phyloP scores from a whole-genome alignment of 148 eudicot genomes.

The Talinum fruticosum region DNA sequence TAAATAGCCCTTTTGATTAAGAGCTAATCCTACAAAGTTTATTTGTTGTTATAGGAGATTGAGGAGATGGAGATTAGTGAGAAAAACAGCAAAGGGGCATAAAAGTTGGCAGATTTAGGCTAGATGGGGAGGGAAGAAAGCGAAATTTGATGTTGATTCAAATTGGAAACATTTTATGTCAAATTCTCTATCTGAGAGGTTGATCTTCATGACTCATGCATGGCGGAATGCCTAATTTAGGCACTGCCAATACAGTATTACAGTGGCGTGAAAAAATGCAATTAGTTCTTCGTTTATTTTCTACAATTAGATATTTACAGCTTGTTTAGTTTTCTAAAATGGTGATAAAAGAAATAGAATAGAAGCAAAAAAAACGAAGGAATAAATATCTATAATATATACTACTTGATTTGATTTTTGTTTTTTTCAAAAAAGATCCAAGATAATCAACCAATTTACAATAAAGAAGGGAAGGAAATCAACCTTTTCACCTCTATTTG shows the following conservation, averaged over 20 bases:
- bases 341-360: neutral
- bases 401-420: too few relatives aligned
- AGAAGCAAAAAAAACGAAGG: neutral
- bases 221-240: neutral
- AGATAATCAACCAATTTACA: too few relatives aligned
- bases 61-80: neutral
- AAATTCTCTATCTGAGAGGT: neutral
- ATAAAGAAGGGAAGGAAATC: too few relatives aligned
- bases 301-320: neutral
- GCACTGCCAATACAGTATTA: neutral
- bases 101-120: neutral
- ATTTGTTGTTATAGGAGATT: neutral
- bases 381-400: too few relatives aligned
- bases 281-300: neutral
- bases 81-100: too few relatives aligned
- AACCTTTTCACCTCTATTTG: too few relatives aligned
- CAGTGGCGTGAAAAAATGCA: neutral
- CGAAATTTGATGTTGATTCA: conserved; percentile 19
- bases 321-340: neutral
- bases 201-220: neutral
- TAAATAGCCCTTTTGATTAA: conserved; percentile 14
- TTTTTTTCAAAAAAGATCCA: too few relatives aligned
- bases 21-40: conserved; percentile 1
- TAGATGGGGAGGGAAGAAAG: conserved; percentile 3
- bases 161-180: conserved; percentile 9